These are phyloP conservation scores for Talaromyces sp. DNA, from an alignment of 2,329 filamentous ascomycete genomes.

Conservation along the genomic window DNA sequence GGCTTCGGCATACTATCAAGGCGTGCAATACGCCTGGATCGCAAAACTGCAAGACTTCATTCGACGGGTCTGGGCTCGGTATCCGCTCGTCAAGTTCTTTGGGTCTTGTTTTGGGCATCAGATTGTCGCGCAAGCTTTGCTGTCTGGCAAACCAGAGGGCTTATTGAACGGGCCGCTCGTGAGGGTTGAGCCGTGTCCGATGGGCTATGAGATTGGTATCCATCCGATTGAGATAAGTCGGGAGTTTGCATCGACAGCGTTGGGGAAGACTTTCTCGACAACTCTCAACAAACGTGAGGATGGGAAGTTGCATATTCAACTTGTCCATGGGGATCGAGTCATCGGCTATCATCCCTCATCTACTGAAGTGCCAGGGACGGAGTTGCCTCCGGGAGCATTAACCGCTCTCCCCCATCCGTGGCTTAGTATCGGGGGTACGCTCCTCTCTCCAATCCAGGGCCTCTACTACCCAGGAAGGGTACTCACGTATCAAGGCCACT, in stretches of 20 bases:
- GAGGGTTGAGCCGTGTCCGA: constrained; percentile 22
- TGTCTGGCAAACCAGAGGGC: constrained; percentile 19
- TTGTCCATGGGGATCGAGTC: constrained; percentile 35
- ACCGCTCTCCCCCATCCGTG: constrained; percentile 24
- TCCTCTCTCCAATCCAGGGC: constrained; percentile 29
- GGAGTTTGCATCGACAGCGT: constrained; percentile 21
- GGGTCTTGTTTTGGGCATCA: constrained; percentile 37
- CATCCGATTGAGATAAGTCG: constrained; percentile 25
- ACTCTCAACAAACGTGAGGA: not conserved
- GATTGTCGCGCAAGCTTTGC: constrained; percentile 29
- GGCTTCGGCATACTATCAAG: constrained; percentile 25
- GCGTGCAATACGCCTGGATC: constrained; percentile 30
- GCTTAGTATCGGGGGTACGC: constrained; percentile 30
- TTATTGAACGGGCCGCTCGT: not conserved
- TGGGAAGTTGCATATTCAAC: constrained; percentile 28
- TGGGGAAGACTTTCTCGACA: constrained; percentile 13
- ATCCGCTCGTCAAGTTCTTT: constrained; percentile 31
- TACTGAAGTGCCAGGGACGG: not conserved
- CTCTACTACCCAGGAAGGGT: constrained; percentile 29
- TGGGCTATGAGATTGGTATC: constrained; percentile 32
- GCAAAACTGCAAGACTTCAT: constrained; percentile 27
- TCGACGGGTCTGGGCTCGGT: constrained; percentile 25
- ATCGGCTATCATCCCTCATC: constrained; percentile 16
- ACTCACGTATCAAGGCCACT: constrained; percentile 33
- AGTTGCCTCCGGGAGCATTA: not conserved